A percentile compares a stretch with the other conserved stretches of the same genome.
These are phyloP conservation scores for Yamadazyma insecticola DNA, from an alignment of 805 yeast genomes.

Conservation along the genomic window DNA sequence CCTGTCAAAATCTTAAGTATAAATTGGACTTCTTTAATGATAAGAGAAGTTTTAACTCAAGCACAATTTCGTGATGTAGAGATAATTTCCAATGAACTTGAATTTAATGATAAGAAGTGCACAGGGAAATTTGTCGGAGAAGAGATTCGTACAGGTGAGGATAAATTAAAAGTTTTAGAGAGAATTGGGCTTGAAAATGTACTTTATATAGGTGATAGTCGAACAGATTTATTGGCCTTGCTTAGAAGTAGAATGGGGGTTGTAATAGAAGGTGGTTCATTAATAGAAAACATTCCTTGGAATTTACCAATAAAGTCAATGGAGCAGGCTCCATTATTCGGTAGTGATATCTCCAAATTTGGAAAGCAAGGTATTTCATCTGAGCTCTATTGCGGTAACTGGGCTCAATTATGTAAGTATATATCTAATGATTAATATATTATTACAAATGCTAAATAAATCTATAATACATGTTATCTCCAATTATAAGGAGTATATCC, in stretches of 20 bases:
- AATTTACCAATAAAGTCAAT: slow-evolving; percentile 1
- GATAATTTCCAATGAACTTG: slow-evolving; percentile 51
- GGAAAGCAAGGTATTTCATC: too few relatives aligned
- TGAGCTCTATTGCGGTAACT: slow-evolving; percentile 2
- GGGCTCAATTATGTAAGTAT: slow-evolving; percentile 1
- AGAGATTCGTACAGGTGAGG: slow-evolving; percentile 48
- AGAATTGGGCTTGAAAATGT: slow-evolving; percentile 12
- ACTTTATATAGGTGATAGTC: slow-evolving; percentile 58
- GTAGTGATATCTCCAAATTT: too few relatives aligned
- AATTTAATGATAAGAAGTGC: slow-evolving; percentile 18
- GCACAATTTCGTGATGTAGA: not conserved
- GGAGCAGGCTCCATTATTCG: too few relatives aligned
- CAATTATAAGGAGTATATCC: too few relatives aligned
- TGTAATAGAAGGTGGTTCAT: slow-evolving; percentile 35
- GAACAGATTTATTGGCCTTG: slow-evolving; percentile 53
- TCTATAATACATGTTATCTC: too few relatives aligned
- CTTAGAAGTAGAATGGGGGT: slow-evolving; percentile 44
- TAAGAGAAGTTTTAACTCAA: slow-evolving; percentile 14
- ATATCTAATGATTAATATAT: too few relatives aligned
- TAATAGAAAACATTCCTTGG: slow-evolving; percentile 17
- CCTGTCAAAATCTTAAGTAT: slow-evolving; percentile 50
- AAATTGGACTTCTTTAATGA: slow-evolving; percentile 56
- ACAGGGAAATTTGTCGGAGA: slow-evolving; percentile 26
- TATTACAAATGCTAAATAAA: too few relatives aligned
- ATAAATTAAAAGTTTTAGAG: slow-evolving; percentile 34